Base-by-base conservation (phyloP, 768 basidiomycete genomes). In the Suillus fuscotomentosus region DNA sequence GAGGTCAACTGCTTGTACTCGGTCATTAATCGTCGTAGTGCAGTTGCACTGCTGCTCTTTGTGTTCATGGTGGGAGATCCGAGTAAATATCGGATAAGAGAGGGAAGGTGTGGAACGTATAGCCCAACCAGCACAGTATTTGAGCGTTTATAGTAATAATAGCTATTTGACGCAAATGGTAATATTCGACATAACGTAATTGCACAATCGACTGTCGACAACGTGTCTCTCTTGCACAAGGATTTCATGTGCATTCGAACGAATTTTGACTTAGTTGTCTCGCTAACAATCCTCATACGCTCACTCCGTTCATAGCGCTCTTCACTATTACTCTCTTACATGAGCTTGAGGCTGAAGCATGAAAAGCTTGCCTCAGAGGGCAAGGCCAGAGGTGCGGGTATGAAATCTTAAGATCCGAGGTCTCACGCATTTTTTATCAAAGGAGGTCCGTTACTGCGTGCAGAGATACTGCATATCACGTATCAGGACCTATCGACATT, bases 1-100 rank as follows among this genome's bases (percentile, higher is more conserved):
- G 93, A 81, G 1, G 90, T 92, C 71, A 94, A 83, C 69, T 92
- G 91, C 75, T 88, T 92, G 82, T 94, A 94, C 72, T 97, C 95
- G 2, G 91, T 95, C 95, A 96, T 97, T 61, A 97, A 81, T 51
- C 95, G 84, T 66, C 92, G 84, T 54, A 93, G 80, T 11, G 95
- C 95, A 7, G 93, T 95, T 41, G 88, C 78, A 67, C 77, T 87
- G 60, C 75, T 81, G 13, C 77, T 75, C 73, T 88, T 83, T 66
- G 84, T 74, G 73, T 80, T 82, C 88, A 88, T 88, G 59, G 38
- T 62, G 27, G 27, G 27, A 27, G 27, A 27, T 27, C 27, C 27
- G 27, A 27, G 27, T 27, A 3, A 27, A 2, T 27, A 27, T 27
- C 9, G 34, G 48, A 48, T 41, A 53, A 20, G 10, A 15, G 22